Evolutionary conservation across 225 moss, liverwort and hornwort genomes (phyloP).

Genomic region (Takakia lepidozioides): DNA sequence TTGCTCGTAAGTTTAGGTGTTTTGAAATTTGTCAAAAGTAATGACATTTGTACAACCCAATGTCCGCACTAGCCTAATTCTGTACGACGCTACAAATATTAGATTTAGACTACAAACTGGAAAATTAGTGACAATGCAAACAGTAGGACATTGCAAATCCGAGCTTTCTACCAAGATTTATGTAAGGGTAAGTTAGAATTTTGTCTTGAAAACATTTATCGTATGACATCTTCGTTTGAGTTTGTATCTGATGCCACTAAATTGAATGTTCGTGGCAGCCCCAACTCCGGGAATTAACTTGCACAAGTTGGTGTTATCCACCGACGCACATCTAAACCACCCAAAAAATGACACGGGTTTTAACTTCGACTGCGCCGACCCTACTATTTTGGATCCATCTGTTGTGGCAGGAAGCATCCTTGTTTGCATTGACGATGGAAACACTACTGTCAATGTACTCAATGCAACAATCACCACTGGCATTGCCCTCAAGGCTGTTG

Average conservation of each 20-base stretch:
- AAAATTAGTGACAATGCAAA: too few relatives aligned
- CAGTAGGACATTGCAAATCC: not conserved
- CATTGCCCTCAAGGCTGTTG: slow-evolving; percentile 20
- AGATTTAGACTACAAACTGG: not conserved
- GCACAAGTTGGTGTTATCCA: slow-evolving; percentile 24
- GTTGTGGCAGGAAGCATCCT: slow-evolving; percentile 25
- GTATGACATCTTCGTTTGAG: too few relatives aligned
- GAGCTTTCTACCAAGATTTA: not conserved
- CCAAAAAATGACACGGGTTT: slow-evolving; percentile 1
- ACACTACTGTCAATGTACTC: slow-evolving; percentile 6
- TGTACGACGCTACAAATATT: not conserved
- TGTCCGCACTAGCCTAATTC: not conserved
- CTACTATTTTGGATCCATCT: slow-evolving; percentile 2
- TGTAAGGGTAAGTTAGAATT: too few relatives aligned
- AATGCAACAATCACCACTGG: slow-evolving; percentile 16
- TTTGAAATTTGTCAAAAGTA: not conserved
- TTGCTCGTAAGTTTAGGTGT: slow-evolving; percentile 28
- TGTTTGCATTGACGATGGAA: slow-evolving; percentile 31
- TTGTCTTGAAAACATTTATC: too few relatives aligned
- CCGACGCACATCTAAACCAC: slow-evolving; percentile 12
- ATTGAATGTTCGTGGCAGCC: slow-evolving; percentile 25
- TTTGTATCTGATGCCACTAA: too few relatives aligned
- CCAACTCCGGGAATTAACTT: slow-evolving; percentile 9
- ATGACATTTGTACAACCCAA: not conserved
- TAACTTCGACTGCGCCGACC: slow-evolving; percentile 32